These are phyloP conservation scores for Calycina herbarum DNA, from an alignment of 2,329 filamentous ascomycete species.

Conservation along the genomic window DNA sequence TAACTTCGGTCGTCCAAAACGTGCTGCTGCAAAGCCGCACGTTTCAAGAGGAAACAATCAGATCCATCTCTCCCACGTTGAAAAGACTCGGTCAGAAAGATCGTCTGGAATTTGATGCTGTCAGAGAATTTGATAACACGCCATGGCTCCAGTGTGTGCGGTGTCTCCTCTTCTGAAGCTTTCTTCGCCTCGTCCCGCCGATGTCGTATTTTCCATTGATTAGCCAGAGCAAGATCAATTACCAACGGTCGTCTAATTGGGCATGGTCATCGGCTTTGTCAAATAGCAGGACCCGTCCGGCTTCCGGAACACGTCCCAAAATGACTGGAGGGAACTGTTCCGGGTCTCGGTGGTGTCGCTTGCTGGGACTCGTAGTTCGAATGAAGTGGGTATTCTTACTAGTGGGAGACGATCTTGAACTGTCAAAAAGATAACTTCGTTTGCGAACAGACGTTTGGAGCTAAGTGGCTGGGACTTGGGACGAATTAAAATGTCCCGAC, in stretches of 20 bases:
- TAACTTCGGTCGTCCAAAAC: slow-evolving; percentile 8
- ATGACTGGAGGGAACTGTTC: slow-evolving; percentile 9
- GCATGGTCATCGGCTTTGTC: not conserved
- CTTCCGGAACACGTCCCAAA: slow-evolving; percentile 13
- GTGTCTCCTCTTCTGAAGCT: not conserved
- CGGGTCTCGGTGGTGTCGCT: not conserved
- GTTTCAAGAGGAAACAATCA: slow-evolving; percentile 14
- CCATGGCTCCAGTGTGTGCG: not conserved
- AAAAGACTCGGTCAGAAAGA: not conserved
- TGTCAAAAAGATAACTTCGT: not conserved
- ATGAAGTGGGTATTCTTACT: not conserved
- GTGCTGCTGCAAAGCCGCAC: slow-evolving; percentile 1
- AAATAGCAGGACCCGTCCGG: not conserved
- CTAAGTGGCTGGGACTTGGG: not conserved
- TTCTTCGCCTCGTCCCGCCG: slow-evolving; percentile 10
- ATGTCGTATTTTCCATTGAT: slow-evolving; percentile 9
- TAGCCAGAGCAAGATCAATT: slow-evolving; percentile 1
- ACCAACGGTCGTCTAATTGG: slow-evolving; percentile 1
- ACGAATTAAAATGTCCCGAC: slow-evolving; percentile 3
- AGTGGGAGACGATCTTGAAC: not conserved
- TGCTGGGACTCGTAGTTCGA: slow-evolving; percentile 2
- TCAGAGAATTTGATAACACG: not conserved
- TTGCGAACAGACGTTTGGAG: slow-evolving; percentile 5
- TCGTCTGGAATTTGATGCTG: slow-evolving; percentile 4
- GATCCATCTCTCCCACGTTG: not conserved